phyloP scores from a whole-genome alignment of 148 eudicot genomes.

The Rhododendron ferrugineum region DNA sequence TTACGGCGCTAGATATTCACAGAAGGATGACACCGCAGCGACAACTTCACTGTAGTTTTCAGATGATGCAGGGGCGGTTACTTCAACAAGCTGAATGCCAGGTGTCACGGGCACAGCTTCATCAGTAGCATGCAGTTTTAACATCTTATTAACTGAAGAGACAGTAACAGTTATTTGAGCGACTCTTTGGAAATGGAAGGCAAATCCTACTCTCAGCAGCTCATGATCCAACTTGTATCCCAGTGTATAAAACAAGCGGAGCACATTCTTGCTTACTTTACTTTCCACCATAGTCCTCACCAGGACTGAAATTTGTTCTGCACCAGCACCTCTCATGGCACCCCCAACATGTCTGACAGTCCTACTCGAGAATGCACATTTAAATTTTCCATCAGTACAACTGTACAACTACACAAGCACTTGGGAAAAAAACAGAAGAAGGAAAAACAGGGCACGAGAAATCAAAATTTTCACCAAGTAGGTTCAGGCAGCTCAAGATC shows the following conservation, averaged over 20 bases:
- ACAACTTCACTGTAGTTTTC: conserved; percentile 80
- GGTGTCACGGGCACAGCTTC: conserved; percentile 78
- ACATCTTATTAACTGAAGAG: conserved; percentile 75
- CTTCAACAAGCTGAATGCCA: conserved; percentile 91
- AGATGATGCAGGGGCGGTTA: conserved; percentile 82
- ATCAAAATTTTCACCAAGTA: conserved; percentile 48
- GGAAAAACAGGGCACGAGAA: neutral
- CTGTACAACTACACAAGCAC: neutral
- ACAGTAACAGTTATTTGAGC: conserved; percentile 82
- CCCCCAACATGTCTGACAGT: conserved; percentile 83
- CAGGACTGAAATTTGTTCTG: conserved; percentile 79
- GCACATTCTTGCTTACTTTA: conserved; percentile 85
- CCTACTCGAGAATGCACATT: conserved; percentile 31
- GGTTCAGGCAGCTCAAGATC: conserved; percentile 94
- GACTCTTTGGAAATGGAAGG: conserved; percentile 70
- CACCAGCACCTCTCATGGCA: conserved; percentile 94
- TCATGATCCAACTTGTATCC: conserved; percentile 92
- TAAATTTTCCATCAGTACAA: neutral
- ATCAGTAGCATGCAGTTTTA: conserved; percentile 75
- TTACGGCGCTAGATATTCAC: conserved; percentile 97
- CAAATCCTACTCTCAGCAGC: conserved; percentile 70
- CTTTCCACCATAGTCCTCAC: conserved; percentile 82
- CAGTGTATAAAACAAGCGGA: conserved; percentile 68
- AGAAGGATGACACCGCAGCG: conserved; percentile 82
- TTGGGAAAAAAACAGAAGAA: neutral